A percentile compares a stretch with the other conserved stretches of the same genome.
Evolutionary conservation across 257 asterid genomes (phyloP).

Genomic region (Thymus quinquecostatus): DNA sequence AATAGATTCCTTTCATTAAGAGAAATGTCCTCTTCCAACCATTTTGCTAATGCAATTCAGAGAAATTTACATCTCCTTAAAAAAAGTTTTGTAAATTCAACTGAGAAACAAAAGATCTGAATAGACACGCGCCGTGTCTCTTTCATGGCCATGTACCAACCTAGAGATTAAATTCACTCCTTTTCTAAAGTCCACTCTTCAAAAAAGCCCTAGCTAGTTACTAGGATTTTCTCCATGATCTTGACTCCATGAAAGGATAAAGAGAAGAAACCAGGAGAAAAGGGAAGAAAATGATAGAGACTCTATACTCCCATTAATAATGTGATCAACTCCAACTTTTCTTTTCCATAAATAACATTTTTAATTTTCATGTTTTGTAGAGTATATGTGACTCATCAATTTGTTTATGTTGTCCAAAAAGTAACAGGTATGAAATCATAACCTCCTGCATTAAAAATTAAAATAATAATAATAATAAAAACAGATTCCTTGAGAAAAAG

Average conservation of each 20-base stretch:
- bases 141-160: not conserved
- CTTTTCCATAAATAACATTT: slow-evolving; percentile 24
- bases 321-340: slow-evolving; percentile 35
- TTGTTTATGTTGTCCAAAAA: slow-evolving; percentile 23
- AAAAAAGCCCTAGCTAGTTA: slow-evolving; percentile 2
- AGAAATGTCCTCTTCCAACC: no score
- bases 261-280: not conserved
- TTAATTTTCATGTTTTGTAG: slow-evolving; percentile 15
- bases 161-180: not conserved
- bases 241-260: not conserved
- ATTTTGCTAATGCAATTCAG: no score
- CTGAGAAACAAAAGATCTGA: not conserved
- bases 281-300: slow-evolving; percentile 9
- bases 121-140: not conserved
- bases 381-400: slow-evolving; percentile 25
- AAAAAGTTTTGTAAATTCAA: not conserved
- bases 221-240: slow-evolving; percentile 17
- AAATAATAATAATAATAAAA: not conserved
- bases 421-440: slow-evolving; percentile 17
- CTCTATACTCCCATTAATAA: slow-evolving; percentile 31
- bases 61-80: no score
- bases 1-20: not conserved
- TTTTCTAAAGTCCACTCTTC: slow-evolving; percentile 6
- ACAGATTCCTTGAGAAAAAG: slow-evolving; percentile 15
- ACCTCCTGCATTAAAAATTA: not conserved